A percentile compares a stretch with the other conserved stretches of the same genome.
phyloP scores from a whole-genome alignment of 805 yeast species.

The Ogataea ramenticola region DNA sequence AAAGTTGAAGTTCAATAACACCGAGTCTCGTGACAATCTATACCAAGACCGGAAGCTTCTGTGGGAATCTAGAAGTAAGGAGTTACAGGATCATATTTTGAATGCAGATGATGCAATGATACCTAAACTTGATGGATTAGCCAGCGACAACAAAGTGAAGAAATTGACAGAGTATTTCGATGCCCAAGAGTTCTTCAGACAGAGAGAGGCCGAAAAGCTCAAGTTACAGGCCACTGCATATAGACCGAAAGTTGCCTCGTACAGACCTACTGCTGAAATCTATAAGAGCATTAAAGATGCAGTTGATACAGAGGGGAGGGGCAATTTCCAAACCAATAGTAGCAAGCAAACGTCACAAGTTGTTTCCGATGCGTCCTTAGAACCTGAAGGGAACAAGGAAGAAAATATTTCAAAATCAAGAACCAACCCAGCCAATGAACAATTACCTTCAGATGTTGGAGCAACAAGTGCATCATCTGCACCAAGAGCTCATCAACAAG shows the following conservation, averaged over 20 bases:
- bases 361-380: too few relatives aligned
- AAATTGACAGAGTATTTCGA: slow-evolving; percentile 63
- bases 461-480: too few relatives aligned
- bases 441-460: too few relatives aligned
- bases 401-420: too few relatives aligned
- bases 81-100: slow-evolving; percentile 14
- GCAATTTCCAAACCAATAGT: background rate
- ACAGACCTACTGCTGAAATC: slow-evolving; percentile 86
- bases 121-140: slow-evolving; percentile 10
- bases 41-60: slow-evolving; percentile 10
- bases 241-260: slow-evolving; percentile 65
- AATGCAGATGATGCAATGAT: slow-evolving; percentile 10
- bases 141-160: slow-evolving; percentile 41
- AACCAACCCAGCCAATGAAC: too few relatives aligned
- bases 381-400: too few relatives aligned
- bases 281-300: slow-evolving; percentile 86
- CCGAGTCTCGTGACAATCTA: background rate
- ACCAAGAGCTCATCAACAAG: background rate
- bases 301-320: slow-evolving; percentile 40
- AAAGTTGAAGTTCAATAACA: background rate
- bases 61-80: slow-evolving; percentile 18
- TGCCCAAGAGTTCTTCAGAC: slow-evolving; percentile 80
- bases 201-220: slow-evolving; percentile 71
- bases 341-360: too few relatives aligned
- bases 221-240: slow-evolving; percentile 48